A percentile compares a stretch with the other conserved stretches of the same genome.
These are phyloP conservation scores for Clitopilus passeckerianus DNA, from an alignment of 768 basidiomycete genomes.

Conservation along the genomic window DNA sequence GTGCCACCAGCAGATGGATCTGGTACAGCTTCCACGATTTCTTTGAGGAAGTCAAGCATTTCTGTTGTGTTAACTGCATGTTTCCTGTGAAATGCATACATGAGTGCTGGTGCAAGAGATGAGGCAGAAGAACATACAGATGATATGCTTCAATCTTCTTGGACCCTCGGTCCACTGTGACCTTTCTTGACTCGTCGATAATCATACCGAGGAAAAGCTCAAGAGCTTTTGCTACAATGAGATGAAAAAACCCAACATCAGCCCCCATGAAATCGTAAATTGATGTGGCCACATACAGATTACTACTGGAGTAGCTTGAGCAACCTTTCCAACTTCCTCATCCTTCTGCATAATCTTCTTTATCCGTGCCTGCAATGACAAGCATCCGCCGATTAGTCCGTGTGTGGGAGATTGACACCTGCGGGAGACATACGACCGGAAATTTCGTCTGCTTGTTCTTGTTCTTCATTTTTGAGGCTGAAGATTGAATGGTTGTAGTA, in stretches of 20 bases:
- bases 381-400: not conserved
- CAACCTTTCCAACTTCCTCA: conserved; percentile 97
- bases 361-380: conserved; percentile 73
- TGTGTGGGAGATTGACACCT: not conserved
- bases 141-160: conserved; percentile 93
- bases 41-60: conserved; percentile 91
- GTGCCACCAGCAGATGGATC: conserved; percentile 86
- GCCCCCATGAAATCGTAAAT: not conserved
- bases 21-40: conserved; percentile 80
- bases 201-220: conserved; percentile 88
- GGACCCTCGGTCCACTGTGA: conserved; percentile 71
- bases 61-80: conserved; percentile 85
- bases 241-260: not conserved
- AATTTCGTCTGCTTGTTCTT: conserved; percentile 92
- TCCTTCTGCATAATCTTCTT: conserved; percentile 99
- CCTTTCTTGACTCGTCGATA: conserved; percentile 76
- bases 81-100: conserved; percentile 51
- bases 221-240: conserved; percentile 76
- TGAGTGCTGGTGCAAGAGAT: not conserved
- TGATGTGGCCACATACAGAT: conserved; percentile 65
- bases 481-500: not conserved
- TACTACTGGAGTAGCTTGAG: conserved; percentile 92
- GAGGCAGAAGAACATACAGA: conserved; percentile 54
- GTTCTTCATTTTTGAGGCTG: conserved; percentile 59
- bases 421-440: conserved; percentile 61